Evolutionary conservation across 768 basidiomycete genomes (phyloP).

Genomic region (Cantharellus cinnabarinus): DNA sequence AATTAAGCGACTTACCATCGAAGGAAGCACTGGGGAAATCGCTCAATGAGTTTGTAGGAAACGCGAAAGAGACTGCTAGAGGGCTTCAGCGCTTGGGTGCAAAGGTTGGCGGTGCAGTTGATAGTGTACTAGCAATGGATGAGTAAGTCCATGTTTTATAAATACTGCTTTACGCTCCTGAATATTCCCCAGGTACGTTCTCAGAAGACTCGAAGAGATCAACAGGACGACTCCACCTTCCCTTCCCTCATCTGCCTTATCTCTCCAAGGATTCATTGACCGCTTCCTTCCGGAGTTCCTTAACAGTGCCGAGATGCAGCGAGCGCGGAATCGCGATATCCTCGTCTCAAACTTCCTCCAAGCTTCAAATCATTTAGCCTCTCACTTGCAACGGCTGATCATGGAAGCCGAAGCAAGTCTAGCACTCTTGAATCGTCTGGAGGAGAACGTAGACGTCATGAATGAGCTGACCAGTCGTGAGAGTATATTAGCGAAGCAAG

Average conservation of each 20-base stretch:
- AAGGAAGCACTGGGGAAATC: constrained; percentile 34
- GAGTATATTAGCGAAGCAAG: constrained; percentile 24
- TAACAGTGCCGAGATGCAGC: constrained; percentile 7
- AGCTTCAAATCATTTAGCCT: constrained; percentile 17
- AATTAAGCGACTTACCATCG: constrained; percentile 38
- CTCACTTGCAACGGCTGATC: constrained; percentile 32
- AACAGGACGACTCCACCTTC: background rate
- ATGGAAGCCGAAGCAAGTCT: constrained; percentile 44
- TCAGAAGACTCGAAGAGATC: constrained; percentile 13
- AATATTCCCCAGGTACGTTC: background rate
- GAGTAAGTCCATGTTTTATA: constrained; percentile 45
- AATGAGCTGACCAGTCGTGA: constrained; percentile 44
- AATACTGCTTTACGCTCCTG: constrained; percentile 8
- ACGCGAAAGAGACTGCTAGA: constrained; percentile 39
- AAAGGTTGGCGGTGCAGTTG: constrained; percentile 53
- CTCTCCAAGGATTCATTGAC: constrained; percentile 4
- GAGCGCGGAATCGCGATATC: constrained; percentile 32
- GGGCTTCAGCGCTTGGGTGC: constrained; percentile 42
- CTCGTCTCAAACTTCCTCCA: constrained; percentile 15
- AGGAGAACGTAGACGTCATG: constrained; percentile 34
- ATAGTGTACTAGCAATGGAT: constrained; percentile 60
- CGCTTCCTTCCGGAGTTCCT: constrained; percentile 12
- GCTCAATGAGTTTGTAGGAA: constrained; percentile 33
- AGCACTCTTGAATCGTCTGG: constrained; percentile 37
- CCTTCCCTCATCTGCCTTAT: constrained; percentile 15